A percentile compares a stretch with the other conserved stretches of the same genome.
These are phyloP conservation scores for Colletotrichum cordylinicola DNA, from an alignment of 2,329 filamentous ascomycete species.

Conservation along the genomic window DNA sequence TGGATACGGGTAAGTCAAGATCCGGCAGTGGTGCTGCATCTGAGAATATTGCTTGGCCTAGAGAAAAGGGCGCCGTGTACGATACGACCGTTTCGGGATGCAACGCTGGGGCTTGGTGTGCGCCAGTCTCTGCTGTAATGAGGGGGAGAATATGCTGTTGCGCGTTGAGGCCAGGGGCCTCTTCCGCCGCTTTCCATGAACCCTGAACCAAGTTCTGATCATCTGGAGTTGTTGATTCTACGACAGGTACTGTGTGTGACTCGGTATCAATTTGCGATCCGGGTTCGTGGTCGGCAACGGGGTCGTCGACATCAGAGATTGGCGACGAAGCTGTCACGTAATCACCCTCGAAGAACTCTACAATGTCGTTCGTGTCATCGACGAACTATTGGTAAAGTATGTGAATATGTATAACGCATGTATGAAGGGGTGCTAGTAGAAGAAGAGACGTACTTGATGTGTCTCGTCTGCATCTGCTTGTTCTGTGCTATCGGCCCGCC, in stretches of 20 bases:
- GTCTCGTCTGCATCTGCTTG: not conserved
- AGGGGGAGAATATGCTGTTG: not conserved
- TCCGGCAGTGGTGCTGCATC: not conserved
- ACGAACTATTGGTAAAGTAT: not conserved
- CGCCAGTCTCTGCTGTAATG: not conserved
- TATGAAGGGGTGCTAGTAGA: not conserved
- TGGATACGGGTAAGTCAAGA: not conserved
- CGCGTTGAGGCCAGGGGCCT: not conserved
- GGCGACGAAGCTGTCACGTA: not conserved
- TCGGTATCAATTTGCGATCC: not conserved
- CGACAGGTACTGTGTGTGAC: not conserved
- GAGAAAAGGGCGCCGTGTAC: not conserved
- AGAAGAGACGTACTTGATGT: not conserved
- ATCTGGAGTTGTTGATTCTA: not conserved
- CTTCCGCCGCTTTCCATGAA: not conserved
- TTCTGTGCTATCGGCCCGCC: not conserved
- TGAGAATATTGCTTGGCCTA: not conserved
- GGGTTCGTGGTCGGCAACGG: not conserved
- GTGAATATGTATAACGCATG: not conserved
- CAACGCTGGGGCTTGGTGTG: not conserved
- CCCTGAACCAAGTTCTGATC: not conserved
- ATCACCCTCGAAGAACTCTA: not conserved
- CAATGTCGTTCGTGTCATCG: not conserved
- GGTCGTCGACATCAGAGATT: not conserved
- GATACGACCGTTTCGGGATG: not conserved